Conservation (phyloP, 192 early-diverging fungal species). For the Lobulomyces angularis region DNA sequence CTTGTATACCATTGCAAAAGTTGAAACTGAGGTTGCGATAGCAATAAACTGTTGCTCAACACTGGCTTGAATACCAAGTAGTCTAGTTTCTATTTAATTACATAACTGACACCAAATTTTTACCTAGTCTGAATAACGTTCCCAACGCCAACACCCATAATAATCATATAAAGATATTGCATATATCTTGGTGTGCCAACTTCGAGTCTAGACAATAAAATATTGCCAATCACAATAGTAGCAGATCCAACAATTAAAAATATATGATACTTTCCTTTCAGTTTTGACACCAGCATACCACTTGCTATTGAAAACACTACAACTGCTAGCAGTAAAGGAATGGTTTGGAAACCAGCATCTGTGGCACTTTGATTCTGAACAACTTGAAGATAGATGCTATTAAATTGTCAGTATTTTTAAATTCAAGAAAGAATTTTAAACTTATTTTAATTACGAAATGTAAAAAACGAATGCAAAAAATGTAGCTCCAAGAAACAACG, state of each 20-base stretch:
- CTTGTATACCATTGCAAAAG: too few species aligned
- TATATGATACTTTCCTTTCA: constrained; percentile 43
- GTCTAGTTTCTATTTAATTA: too few species aligned
- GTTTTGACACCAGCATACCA: constrained; percentile 48
- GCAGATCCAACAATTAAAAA: constrained; percentile 51
- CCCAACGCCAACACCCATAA: constrained; percentile 67
- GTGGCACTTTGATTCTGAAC: constrained; percentile 62
- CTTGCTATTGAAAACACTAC: constrained; percentile 52
- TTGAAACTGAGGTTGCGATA: constrained; percentile 53
- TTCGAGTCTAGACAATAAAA: constrained; percentile 53
- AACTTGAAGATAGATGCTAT: constrained; percentile 63
- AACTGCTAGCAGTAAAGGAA: constrained; percentile 62
- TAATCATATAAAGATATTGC: constrained; percentile 50
- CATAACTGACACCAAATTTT: too few species aligned
- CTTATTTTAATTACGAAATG: constrained; percentile 37
- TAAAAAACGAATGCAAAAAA: constrained; percentile 54
- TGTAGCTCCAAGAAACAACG: constrained; percentile 26
- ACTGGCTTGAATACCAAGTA: constrained; percentile 59
- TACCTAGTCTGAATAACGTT: constrained; percentile 58
- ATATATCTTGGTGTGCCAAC: constrained; percentile 25
- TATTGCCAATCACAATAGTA: constrained; percentile 46
- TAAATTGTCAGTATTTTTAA: constrained; percentile 18
- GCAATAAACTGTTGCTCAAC: constrained; percentile 57
- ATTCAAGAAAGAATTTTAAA: constrained; percentile 15
- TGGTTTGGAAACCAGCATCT: constrained; percentile 53